Evolutionary conservation across 2,329 filamentous ascomycete genomes (phyloP), one percentile per base, ranked within the genome.

Genomic region (Sporothrix globosa): DNA sequence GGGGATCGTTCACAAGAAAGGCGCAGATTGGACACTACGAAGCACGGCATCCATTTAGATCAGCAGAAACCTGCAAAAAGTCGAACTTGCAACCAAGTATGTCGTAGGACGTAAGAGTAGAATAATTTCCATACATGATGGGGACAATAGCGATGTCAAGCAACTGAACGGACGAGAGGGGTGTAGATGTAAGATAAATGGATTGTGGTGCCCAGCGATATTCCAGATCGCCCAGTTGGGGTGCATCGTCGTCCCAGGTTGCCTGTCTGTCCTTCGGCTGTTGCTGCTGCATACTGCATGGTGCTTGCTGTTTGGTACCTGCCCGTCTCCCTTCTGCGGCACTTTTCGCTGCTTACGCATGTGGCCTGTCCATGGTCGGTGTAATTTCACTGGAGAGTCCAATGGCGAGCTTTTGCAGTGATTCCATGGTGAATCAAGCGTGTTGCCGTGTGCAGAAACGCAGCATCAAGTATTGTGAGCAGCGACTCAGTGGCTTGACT

Each of bases 171-270:
- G 46, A 50, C 17, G 34, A 41, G 56, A 60, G n/a, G 56, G 41
- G 58, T 24, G 58, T 44, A 39, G 39, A 17, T 9, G 39, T 10
- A 39, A 14, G 6, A 44, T 44, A 44, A 44, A 14, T 44, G 13
- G 2, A 7, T 2, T 44, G 19, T 6, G 34, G 54, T 27, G 39
- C 39, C 58, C 39, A 5, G 58, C 39, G 39, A 24, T 34, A 61
- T 61, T 61, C 39, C n/a, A 61, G 58, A 61, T 44, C 39, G 34
- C 34, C 39, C 44, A 61, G 58, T n/a, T 41, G 39, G 39, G 41
- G 41, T 44, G 41, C 3, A 10, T 7, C 41, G 41, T 44, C 41
- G 41, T 44, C 44, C 13, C 39, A 17, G 58, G n/a, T 61, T 34
- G n/a, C 39, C 21, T 61, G 39, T 27, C 24, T 44, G 19, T 21